Percentiles rank a stretch among this genome's conserved stretches.
Conservation (phyloP, 352 stramenopile species). For the Globisporangium solare region DNA sequence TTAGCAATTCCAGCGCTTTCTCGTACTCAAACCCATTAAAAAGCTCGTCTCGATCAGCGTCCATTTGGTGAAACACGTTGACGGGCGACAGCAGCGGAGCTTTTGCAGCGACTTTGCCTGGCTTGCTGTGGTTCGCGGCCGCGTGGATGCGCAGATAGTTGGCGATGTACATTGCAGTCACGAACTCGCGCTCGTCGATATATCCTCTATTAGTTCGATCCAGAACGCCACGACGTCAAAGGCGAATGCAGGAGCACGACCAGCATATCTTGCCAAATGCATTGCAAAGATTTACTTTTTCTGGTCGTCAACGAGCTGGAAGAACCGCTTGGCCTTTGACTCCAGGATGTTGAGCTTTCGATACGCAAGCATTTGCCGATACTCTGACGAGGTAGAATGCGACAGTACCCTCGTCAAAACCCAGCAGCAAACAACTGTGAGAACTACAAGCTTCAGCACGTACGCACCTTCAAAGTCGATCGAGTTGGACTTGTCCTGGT, state of each 20-base stretch:
- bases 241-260: background rate
- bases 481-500: slow-evolving; percentile 67
- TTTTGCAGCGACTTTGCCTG: slow-evolving; percentile 2
- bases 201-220: slow-evolving; percentile 28
- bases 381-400: slow-evolving; percentile 30
- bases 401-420: too few relatives aligned
- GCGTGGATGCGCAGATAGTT: slow-evolving; percentile 45
- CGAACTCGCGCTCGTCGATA: slow-evolving; percentile 72
- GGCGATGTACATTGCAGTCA: slow-evolving; percentile 69
- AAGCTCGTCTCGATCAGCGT: slow-evolving; percentile 50
- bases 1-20: slow-evolving; percentile 48
- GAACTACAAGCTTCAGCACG: background rate
- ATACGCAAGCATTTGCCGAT: slow-evolving; percentile 75
- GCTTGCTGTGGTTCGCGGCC: slow-evolving; percentile 9
- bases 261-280: background rate
- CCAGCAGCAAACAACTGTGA: background rate
- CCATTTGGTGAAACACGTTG: slow-evolving; percentile 58
- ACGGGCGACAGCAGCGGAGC: slow-evolving; percentile 32
- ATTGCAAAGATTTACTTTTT: slow-evolving; percentile 44
- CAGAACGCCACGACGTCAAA: background rate
- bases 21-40: slow-evolving; percentile 70
- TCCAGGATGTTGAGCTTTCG: slow-evolving; percentile 60
- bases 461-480: slow-evolving; percentile 72
- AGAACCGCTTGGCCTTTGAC: slow-evolving; percentile 63
- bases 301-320: slow-evolving; percentile 65